Percentiles rank a stretch among this genome's conserved stretches.
phyloP scores from a whole-genome alignment of 768 basidiomycete species.

The Cubamyces lactineus region DNA sequence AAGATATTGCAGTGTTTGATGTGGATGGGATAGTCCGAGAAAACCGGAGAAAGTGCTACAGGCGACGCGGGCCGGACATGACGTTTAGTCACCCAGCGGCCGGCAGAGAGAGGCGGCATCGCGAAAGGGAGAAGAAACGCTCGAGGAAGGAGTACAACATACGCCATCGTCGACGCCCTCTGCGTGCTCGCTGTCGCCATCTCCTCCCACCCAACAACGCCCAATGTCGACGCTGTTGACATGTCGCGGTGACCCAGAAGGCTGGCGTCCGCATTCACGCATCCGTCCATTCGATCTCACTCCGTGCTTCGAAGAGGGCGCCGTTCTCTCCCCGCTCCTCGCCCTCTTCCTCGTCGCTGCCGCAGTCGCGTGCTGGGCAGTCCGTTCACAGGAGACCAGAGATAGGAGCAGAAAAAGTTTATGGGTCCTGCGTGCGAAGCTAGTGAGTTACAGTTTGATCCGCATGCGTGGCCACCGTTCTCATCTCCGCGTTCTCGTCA shows the following conservation, averaged over 20 bases:
- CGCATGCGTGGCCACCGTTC: not conserved
- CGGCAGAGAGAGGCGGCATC: not conserved
- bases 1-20: too few relatives aligned
- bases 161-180: constrained; percentile 30
- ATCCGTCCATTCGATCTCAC: constrained; percentile 74
- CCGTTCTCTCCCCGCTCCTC: constrained; percentile 59
- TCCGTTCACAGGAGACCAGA: constrained; percentile 34
- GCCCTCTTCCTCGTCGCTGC: constrained; percentile 47
- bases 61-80: not conserved
- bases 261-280: constrained; percentile 64
- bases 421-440: constrained; percentile 59
- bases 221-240: constrained; percentile 22
- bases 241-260: constrained; percentile 58
- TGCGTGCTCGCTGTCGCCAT: constrained; percentile 31
- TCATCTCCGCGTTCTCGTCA: not conserved
- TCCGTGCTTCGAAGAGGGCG: constrained; percentile 79
- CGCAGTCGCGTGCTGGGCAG: constrained; percentile 41
- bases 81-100: constrained; percentile 12
- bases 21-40: not conserved
- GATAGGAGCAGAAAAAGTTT: constrained; percentile 51
- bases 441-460: constrained; percentile 52
- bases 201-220: constrained; percentile 16
- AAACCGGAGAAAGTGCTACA: not conserved
- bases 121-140: not conserved
- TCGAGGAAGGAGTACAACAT: not conserved